Base-by-base conservation (phyloP, 2,329 filamentous ascomycete species). In the Fusarium nematophilum region DNA sequence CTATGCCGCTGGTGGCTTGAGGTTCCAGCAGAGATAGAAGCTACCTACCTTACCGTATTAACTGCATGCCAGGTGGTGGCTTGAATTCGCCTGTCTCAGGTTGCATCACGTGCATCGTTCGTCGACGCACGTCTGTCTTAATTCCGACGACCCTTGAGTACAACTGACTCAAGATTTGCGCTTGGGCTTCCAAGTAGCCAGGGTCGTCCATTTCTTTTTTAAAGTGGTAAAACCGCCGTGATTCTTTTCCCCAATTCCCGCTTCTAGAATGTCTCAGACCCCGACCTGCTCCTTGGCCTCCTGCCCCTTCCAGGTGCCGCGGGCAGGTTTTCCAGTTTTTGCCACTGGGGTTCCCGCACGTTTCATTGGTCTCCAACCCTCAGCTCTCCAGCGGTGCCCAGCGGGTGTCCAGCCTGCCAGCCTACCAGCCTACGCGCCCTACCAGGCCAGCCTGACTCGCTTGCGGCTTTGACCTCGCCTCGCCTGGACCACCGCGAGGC, bases 331-430 rank as follows among this genome's bases (percentile, higher is more conserved):
- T n/a, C n/a, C n/a, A n/a, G n/a, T n/a, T 57, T 62, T 63, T 56
- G 60, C 56, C 60, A 57, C 60, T 50, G 60, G 51, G 60, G 43
- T 15, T 53, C 47, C 44, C 18, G 30, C 45, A 44, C 43, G 23
- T 64, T 36, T 50, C 38, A 63, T 63, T 63, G 60, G 60, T 56
- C 52, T 63, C 58, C 48, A 46, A 48, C 59, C 53, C 59, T 62
- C 38, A 31, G 29, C 5, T 31, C 5, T 54, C 30, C 37, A 39
- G 31, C 36, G n/a, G n/a, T n/a, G n/a, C n/a, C n/a, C n/a, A n/a
- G n/a, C n/a, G n/a, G n/a, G n/a, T n/a, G n/a, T n/a, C n/a, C n/a
- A n/a, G n/a, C n/a, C n/a, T n/a, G n/a, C n/a, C n/a, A n/a, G n/a
- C n/a, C n/a, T n/a, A n/a, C n/a, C n/a, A n/a, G n/a, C n/a, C n/a